Percentiles rank a stretch among this genome's conserved stretches.
These are phyloP conservation scores for Vachellia pachyceras DNA, from an alignment of 306 rosid genomes.

Conservation along the genomic window DNA sequence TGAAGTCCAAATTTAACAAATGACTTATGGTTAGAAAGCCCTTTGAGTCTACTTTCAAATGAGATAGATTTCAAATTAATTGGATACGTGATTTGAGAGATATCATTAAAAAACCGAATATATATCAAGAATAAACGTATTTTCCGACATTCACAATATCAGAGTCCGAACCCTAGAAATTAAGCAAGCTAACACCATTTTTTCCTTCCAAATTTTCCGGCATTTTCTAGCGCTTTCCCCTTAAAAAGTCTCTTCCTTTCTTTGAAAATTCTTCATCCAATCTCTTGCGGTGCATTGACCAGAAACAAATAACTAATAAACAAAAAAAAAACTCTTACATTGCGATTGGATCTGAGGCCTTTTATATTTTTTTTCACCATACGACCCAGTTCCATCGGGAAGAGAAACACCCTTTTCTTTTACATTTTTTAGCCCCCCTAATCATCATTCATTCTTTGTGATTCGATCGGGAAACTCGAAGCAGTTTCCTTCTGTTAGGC, in stretches of 20 bases:
- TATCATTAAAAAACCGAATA: too few species aligned
- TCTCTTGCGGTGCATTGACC: neutral
- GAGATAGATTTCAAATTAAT: too few species aligned
- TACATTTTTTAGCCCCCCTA: neutral
- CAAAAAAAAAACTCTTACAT: constrained; percentile 31
- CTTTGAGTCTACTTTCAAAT: too few species aligned
- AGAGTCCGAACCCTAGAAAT: too few species aligned
- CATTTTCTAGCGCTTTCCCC: constrained; percentile 17
- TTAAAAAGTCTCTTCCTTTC: constrained; percentile 22
- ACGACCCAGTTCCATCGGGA: constrained; percentile 32
- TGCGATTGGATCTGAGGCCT: constrained; percentile 57
- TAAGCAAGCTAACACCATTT: neutral
- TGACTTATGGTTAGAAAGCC: too few species aligned
- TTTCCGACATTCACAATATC: too few species aligned
- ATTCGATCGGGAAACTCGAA: constrained; percentile 46
- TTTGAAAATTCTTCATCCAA: neutral
- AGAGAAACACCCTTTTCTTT: too few species aligned
- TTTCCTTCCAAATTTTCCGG: neutral
- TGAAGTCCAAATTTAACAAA: too few species aligned
- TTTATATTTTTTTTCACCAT: neutral
- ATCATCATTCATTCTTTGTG: constrained; percentile 14
- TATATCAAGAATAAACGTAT: too few species aligned
- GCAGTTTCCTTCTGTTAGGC: constrained; percentile 9
- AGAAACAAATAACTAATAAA: neutral
- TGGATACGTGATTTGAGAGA: too few species aligned